phyloP scores from a whole-genome alignment of 2,329 filamentous ascomycete genomes.

The Fonsecaea multimorphosa region DNA sequence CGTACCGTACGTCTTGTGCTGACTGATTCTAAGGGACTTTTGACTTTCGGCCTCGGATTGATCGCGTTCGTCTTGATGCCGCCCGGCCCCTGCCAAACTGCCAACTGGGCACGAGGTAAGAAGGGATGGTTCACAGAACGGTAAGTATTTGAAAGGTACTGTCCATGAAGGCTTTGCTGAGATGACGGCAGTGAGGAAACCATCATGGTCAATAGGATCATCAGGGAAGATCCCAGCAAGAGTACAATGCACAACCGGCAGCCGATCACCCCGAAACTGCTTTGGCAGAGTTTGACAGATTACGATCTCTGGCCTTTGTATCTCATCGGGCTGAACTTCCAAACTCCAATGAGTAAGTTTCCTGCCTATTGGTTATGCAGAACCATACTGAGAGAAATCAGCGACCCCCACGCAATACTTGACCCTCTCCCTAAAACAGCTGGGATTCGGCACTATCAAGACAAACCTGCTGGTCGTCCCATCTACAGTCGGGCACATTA shows the following conservation, averaged over 20 bases:
- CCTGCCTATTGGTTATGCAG: neutral
- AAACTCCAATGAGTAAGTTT: constrained; percentile 32
- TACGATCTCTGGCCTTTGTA: constrained; percentile 50
- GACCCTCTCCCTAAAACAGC: constrained; percentile 52
- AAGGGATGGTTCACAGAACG: constrained; percentile 68
- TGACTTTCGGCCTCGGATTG: constrained; percentile 53
- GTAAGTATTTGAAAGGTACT: constrained; percentile 4
- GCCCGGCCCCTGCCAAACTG: constrained; percentile 52
- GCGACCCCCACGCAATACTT: constrained; percentile 55
- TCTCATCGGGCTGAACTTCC: constrained; percentile 42
- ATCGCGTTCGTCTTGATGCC: constrained; percentile 53
- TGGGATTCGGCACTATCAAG: constrained; percentile 46
- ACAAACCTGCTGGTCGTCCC: constrained; percentile 67
- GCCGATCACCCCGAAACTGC: constrained; percentile 41
- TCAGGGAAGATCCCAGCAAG: constrained; percentile 52
- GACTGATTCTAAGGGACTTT: constrained; percentile 43
- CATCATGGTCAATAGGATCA: constrained; percentile 67
- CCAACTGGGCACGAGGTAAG: constrained; percentile 61
- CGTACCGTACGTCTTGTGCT: constrained; percentile 42
- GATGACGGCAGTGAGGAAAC: constrained; percentile 57
- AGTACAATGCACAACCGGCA: constrained; percentile 48
- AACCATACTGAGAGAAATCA: constrained; percentile 42
- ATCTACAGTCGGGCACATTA: constrained; percentile 61
- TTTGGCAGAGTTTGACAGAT: constrained; percentile 46
- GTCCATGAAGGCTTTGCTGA: neutral